Evolutionary conservation across 176 grass and related monocot genomes (phyloP), one percentile per base, ranked within the genome.

Genomic region (Chrysopogon serrulatus): DNA sequence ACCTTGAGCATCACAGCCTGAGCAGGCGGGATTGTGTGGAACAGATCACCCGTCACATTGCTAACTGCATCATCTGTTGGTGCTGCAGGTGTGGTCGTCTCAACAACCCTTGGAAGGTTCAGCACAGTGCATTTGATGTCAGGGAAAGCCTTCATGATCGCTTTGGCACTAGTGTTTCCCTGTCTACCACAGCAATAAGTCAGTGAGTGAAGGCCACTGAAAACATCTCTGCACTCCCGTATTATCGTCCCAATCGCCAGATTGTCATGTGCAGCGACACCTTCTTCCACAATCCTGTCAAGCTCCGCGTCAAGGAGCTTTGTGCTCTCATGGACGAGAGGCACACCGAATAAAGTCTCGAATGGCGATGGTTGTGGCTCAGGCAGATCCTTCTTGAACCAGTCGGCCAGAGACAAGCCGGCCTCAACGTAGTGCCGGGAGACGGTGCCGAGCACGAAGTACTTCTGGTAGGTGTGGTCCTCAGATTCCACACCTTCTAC

Each of bases 1-100:
- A 88, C 86, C 33, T 92, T 88, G 18, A 88, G 33, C 56, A 88
- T 5, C 21, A 82, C 84, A 35, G 82, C 86, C 32, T 85, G 77
- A 63, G 80, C 71, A 23, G 49, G 72, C 13, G 90, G 90, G 56
- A 92, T 62, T 5, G 21, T 36, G 11, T 82, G 24, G 59, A 91
- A 91, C 81, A 91, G 82, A 41, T 88, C 62, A 47, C 85, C 81
- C 0, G 13, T 16, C 0, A 47, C 44, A 47, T 47, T 16, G 12
- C 15, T 47, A 17, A 47, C 44, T 4, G 15, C 44, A 47, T 15
- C 44, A 47, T 47, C 15, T 16, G 39, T 8, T 40, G 39, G 39
- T 40, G 23, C 53, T 10, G 5, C 45, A 51, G 16, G 47, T 19
- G 47, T 7, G 1, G 47, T 51, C 47, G 17, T 35, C 32, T 57